phyloP scores from a whole-genome alignment of 2,329 filamentous ascomycete genomes.

The Clonostachys chloroleuca region DNA sequence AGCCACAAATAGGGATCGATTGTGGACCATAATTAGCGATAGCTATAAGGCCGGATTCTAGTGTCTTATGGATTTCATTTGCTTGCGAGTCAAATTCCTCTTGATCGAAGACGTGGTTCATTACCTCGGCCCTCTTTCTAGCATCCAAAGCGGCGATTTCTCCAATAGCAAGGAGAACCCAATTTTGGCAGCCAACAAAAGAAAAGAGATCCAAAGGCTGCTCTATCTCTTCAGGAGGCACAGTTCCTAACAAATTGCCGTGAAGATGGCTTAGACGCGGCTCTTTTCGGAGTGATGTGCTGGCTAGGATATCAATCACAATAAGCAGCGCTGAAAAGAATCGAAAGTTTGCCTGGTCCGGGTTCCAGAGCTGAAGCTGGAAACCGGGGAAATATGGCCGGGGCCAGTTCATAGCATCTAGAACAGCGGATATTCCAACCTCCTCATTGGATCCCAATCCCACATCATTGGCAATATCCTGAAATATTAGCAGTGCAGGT shows the following conservation, averaged over 20 bases:
- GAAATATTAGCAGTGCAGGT: neutral
- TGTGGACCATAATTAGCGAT: neutral
- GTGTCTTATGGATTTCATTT: neutral
- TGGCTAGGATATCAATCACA: neutral
- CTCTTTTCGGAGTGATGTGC: neutral
- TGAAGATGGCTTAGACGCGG: neutral
- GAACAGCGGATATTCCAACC: neutral
- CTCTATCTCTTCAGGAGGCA: neutral
- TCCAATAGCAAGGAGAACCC: neutral
- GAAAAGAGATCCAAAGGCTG: neutral
- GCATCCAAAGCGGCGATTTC: neutral
- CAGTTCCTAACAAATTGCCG: neutral
- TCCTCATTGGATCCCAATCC: neutral
- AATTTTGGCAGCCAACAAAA: neutral
- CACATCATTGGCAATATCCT: neutral
- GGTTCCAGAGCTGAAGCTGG: neutral
- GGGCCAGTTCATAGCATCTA: neutral
- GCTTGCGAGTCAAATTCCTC: neutral
- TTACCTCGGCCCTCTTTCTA: neutral
- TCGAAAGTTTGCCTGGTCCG: neutral
- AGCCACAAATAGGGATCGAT: neutral
- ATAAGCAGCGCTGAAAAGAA: neutral
- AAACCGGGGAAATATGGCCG: neutral
- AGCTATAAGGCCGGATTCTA: neutral
- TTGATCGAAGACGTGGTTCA: neutral